Evolutionary conservation across 2,329 filamentous ascomycete genomes (phyloP).

Genomic region (Didymella sp.): DNA sequence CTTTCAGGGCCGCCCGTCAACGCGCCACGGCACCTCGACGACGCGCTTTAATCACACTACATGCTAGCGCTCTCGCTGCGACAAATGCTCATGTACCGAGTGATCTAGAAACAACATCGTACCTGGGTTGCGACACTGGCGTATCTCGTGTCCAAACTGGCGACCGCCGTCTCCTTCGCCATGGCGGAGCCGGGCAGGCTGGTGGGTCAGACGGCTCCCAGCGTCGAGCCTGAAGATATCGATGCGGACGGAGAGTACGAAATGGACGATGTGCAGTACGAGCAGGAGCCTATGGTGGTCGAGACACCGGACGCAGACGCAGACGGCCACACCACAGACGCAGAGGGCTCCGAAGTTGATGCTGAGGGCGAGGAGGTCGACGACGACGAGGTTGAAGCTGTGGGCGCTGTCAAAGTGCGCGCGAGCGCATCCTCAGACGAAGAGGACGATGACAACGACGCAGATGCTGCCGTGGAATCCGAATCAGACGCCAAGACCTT

Average conservation of each 20-base stretch:
- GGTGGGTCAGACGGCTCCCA: slow-evolving; percentile 45
- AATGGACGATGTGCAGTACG: slow-evolving; percentile 47
- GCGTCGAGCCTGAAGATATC: slow-evolving; percentile 43
- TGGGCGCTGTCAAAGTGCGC: slow-evolving; percentile 52
- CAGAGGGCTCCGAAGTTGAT: slow-evolving; percentile 53
- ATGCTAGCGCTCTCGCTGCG: slow-evolving; percentile 36
- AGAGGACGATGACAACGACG: slow-evolving; percentile 51
- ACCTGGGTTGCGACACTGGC: slow-evolving; percentile 42
- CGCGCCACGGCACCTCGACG: slow-evolving; percentile 36
- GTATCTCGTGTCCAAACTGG: slow-evolving; percentile 49
- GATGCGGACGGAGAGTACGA: slow-evolving; percentile 51
- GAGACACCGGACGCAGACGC: slow-evolving; percentile 33
- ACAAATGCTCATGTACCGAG: slow-evolving; percentile 32
- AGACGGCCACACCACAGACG: slow-evolving; percentile 48
- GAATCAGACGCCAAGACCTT: slow-evolving; percentile 49
- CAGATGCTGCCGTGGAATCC: slow-evolving; percentile 49
- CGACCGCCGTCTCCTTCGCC: slow-evolving; percentile 51
- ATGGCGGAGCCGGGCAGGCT: slow-evolving; percentile 53
- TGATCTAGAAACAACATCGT: slow-evolving; percentile 29
- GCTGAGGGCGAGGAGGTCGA: slow-evolving; percentile 56
- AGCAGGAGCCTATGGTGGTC: slow-evolving; percentile 30
- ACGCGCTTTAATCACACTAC: slow-evolving; percentile 38
- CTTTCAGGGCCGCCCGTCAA: slow-evolving; percentile 12
- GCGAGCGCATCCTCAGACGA: slow-evolving; percentile 46
- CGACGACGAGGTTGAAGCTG: slow-evolving; percentile 58